phyloP scores from a whole-genome alignment of 2,329 filamentous ascomycete species.

The Nannizzia gypsea region DNA sequence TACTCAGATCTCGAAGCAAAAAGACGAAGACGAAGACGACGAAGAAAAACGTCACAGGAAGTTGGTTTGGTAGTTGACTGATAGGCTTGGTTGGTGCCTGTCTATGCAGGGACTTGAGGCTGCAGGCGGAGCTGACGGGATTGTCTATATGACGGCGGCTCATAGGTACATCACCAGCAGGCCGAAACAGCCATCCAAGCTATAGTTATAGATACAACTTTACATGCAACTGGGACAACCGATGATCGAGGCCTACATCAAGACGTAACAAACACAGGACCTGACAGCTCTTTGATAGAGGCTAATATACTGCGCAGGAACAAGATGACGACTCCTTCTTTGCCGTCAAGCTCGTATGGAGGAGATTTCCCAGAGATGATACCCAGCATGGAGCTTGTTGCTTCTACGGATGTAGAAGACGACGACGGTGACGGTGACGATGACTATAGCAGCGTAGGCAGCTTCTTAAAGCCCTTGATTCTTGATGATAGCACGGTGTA shows the following conservation, averaged over 20 bases:
- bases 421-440: background rate
- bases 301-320: background rate
- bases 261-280: background rate
- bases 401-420: background rate
- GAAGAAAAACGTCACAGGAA: background rate
- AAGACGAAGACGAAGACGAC: background rate
- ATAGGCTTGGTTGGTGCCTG: background rate
- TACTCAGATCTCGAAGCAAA: background rate
- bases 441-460: background rate
- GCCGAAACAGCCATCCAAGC: background rate
- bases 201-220: background rate
- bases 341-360: background rate
- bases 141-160: background rate
- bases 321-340: background rate
- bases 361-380: background rate
- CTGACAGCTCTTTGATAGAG: background rate
- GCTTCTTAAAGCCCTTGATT: conserved; percentile 6
- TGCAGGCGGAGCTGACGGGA: background rate
- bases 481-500: conserved; percentile 20
- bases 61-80: background rate
- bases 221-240: no score
- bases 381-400: background rate
- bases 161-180: background rate
- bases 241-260: background rate
- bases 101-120: background rate